Conservation (phyloP, 225 moss, liverwort and hornwort species). For the Climacium dendroides region DNA sequence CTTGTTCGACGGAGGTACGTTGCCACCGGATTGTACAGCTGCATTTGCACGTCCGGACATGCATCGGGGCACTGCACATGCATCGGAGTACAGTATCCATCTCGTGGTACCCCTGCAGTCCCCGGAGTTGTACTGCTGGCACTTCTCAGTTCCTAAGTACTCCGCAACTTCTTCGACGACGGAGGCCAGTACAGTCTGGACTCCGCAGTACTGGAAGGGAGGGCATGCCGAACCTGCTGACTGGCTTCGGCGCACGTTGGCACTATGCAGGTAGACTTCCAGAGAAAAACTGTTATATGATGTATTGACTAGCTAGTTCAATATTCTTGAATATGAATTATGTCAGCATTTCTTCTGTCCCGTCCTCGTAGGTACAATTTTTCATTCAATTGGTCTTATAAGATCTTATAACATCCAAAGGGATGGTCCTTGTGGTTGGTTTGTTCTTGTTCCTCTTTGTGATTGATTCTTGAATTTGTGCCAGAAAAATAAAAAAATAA, state of each 20-base stretch:
- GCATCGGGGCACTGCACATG: too few species aligned
- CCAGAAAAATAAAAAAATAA: not conserved
- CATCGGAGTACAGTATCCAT: too few species aligned
- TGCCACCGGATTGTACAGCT: not conserved
- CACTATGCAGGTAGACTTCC: not conserved
- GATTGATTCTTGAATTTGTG: not conserved
- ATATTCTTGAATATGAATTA: not conserved
- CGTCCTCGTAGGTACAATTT: too few species aligned
- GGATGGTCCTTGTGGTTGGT: not conserved
- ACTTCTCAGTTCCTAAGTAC: too few species aligned
- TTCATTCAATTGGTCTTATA: not conserved
- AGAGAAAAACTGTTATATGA: not conserved
- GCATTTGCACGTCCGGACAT: not conserved
- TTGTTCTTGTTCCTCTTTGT: not conserved
- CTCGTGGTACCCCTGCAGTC: too few species aligned
- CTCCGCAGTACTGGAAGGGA: too few species aligned
- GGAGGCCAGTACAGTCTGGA: not conserved
- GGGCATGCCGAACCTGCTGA: not conserved
- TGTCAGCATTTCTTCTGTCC: not conserved
- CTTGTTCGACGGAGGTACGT: not conserved
- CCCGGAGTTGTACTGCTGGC: too few species aligned
- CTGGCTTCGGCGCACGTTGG: not conserved
- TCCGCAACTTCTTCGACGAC: not conserved
- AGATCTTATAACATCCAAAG: not conserved
- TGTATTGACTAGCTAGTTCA: not conserved